Evolutionary conservation across 2,329 filamentous ascomycete genomes (phyloP).

Genomic region (Fusarium sororula): DNA sequence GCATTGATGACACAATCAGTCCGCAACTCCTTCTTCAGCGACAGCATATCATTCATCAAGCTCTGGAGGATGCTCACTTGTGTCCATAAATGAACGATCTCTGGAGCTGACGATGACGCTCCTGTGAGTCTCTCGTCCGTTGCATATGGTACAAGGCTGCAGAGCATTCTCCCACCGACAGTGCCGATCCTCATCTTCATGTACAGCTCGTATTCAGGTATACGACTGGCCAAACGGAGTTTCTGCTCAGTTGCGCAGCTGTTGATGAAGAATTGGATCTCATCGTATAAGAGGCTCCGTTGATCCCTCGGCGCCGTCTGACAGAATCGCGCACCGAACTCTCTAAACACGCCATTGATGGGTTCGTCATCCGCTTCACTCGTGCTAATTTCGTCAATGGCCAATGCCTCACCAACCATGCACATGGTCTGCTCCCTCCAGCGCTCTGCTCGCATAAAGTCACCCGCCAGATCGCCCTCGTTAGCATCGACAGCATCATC

Average conservation of each 20-base stretch:
- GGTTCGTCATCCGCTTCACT: slow-evolving; percentile 11
- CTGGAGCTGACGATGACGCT: neutral
- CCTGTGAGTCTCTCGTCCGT: slow-evolving; percentile 15
- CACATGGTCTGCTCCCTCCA: slow-evolving; percentile 39
- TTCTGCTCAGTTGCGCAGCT: slow-evolving; percentile 44
- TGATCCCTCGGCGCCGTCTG: slow-evolving; percentile 6
- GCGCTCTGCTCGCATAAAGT: slow-evolving; percentile 40
- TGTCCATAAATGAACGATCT: slow-evolving; percentile 28
- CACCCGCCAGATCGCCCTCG: slow-evolving; percentile 40
- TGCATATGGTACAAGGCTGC: slow-evolving; percentile 42
- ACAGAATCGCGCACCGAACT: slow-evolving; percentile 33
- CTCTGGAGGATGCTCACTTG: slow-evolving; percentile 39
- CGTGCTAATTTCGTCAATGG: neutral
- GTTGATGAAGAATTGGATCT: slow-evolving; percentile 37
- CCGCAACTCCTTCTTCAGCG: slow-evolving; percentile 46
- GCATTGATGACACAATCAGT: slow-evolving; percentile 44
- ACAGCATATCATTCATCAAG: slow-evolving; percentile 46
- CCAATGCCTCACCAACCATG: slow-evolving; percentile 30
- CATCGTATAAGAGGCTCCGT: slow-evolving; percentile 32
- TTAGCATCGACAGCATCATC: slow-evolving; percentile 46
- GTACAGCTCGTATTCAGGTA: slow-evolving; percentile 44
- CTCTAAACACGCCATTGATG: slow-evolving; percentile 39
- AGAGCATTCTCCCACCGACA: slow-evolving; percentile 39
- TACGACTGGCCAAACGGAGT: slow-evolving; percentile 33
- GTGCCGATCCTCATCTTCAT: slow-evolving; percentile 44